Percentiles rank a stretch among this genome's conserved stretches.
These are phyloP conservation scores for Rhizomucor miehei DNA, from an alignment of 371 early-diverging fungal species.

Conservation along the genomic window DNA sequence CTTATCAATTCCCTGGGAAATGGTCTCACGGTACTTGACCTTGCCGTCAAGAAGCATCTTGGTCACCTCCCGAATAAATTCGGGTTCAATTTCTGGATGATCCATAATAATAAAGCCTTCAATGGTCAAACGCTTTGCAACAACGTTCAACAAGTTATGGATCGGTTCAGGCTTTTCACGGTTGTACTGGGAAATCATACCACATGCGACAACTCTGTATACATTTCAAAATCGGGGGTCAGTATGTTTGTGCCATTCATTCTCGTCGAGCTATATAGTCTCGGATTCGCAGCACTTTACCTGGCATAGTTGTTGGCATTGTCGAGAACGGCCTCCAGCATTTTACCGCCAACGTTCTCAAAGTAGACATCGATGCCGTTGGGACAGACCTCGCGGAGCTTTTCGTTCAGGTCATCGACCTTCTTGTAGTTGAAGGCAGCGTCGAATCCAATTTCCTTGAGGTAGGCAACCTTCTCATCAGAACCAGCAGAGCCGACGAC, in stretches of 20 bases:
- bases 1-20: conserved; percentile 77
- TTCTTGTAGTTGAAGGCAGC: conserved; percentile 86
- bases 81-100: conserved; percentile 44
- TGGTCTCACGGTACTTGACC: conserved; percentile 60
- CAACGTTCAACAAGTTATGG: conserved; percentile 27
- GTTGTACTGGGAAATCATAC: conserved; percentile 76
- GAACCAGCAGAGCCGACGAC: conserved; percentile 82
- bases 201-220: conserved; percentile 52
- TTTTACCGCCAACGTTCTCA: conserved; percentile 72
- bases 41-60: conserved; percentile 65
- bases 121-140: conserved; percentile 46
- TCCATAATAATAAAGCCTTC: conserved; percentile 66
- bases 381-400: conserved; percentile 50
- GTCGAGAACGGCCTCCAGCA: conserved; percentile 59
- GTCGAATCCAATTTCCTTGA: conserved; percentile 67
- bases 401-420: conserved; percentile 33
- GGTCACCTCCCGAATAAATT: conserved; percentile 62
- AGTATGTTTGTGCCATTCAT: background rate
- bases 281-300: conserved; percentile 4
- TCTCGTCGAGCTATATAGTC: background rate
- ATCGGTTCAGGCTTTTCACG: conserved; percentile 17
- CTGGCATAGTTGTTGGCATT: conserved; percentile 49
- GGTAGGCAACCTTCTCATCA: conserved; percentile 73
- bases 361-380: conserved; percentile 77
- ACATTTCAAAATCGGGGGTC: background rate